phyloP scores from a whole-genome alignment of 306 rosid genomes.

The Corylus heterophylla region DNA sequence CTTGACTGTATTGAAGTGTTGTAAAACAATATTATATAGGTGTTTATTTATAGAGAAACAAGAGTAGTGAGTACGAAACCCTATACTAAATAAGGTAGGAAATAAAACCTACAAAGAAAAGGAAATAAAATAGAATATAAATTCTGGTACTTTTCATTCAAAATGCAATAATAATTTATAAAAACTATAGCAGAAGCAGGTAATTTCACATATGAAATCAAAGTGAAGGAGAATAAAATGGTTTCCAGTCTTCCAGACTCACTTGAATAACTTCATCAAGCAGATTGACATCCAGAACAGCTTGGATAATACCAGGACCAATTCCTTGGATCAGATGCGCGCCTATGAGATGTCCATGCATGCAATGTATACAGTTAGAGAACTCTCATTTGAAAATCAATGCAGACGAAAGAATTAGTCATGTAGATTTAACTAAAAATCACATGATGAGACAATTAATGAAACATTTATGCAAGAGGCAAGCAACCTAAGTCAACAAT shows the following conservation, averaged over 20 bases:
- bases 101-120: too few relatives aligned
- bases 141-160: not conserved
- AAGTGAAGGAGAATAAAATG: not conserved
- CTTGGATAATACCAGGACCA: conserved; percentile 63
- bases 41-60: too few relatives aligned
- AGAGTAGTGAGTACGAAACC: too few relatives aligned
- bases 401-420: not conserved
- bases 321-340: conserved; percentile 77
- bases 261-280: conserved; percentile 76
- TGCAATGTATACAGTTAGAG: conserved; percentile 12
- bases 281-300: conserved; percentile 50
- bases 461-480: not conserved
- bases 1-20: too few relatives aligned
- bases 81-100: too few relatives aligned
- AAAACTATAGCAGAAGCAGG: not conserved
- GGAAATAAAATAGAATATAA: too few relatives aligned
- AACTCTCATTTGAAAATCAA: not conserved
- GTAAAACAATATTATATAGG: too few relatives aligned
- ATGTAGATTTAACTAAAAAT: conserved; percentile 1
- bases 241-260: not conserved
- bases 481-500: not conserved
- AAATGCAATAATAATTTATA: not conserved
- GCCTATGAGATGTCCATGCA: conserved; percentile 42
- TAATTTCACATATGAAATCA: not conserved
- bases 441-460: conserved; percentile 8